Conservation (phyloP, 2,329 filamentous ascomycete species). For the Keithomyces neogunnii region DNA sequence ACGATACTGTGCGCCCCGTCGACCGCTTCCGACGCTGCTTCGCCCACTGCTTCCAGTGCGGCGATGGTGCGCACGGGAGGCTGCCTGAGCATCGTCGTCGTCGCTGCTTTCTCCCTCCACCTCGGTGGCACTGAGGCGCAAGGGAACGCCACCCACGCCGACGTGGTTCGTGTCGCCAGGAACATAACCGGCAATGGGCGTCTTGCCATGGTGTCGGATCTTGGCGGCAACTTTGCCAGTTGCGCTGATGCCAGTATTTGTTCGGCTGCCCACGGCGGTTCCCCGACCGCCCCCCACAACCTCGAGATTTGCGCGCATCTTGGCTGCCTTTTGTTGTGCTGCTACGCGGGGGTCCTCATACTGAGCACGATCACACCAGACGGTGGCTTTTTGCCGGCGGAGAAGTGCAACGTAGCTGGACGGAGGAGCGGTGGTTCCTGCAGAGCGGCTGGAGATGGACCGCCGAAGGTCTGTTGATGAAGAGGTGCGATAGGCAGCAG, state of each 20-base stretch:
- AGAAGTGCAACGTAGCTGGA: constrained; percentile 92
- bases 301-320: constrained; percentile 77
- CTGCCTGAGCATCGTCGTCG: constrained; percentile 50
- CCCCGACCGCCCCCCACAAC: constrained; percentile 53
- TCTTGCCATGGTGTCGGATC: constrained; percentile 80
- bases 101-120: constrained; percentile 83
- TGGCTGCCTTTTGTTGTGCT: constrained; percentile 78
- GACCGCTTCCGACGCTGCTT: constrained; percentile 54
- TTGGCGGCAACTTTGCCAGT: constrained; percentile 67
- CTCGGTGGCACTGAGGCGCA: constrained; percentile 90
- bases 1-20: constrained; percentile 40
- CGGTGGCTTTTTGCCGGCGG: constrained; percentile 92
- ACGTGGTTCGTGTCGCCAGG: constrained; percentile 64
- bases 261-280: constrained; percentile 39
- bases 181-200: constrained; percentile 68
- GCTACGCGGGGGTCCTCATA: constrained; percentile 79
- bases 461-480: constrained; percentile 55
- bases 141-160: constrained; percentile 70
- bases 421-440: constrained; percentile 42
- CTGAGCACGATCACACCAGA: constrained; percentile 95
- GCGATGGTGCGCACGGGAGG: constrained; percentile 51
- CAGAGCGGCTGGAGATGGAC: constrained; percentile 74
- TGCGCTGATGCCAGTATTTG: constrained; percentile 53
- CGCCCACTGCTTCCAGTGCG: constrained; percentile 68
- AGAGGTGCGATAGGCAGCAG: constrained; percentile 48